These are phyloP conservation scores for Phytophthora capsici DNA, from an alignment of 352 stramenopile species.

Conservation along the genomic window DNA sequence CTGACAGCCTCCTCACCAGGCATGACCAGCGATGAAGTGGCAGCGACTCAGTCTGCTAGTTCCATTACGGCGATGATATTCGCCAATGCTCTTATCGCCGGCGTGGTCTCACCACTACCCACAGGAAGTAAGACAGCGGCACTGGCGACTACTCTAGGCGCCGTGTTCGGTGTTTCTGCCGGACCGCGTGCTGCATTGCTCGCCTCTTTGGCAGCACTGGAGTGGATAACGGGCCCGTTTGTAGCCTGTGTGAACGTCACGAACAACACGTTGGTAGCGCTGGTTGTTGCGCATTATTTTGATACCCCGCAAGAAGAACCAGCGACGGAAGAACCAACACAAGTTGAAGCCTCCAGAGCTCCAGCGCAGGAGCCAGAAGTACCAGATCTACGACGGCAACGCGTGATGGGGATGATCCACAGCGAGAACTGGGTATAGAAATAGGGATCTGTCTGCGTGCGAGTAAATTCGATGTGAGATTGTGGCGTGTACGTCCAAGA, in stretches of 20 bases:
- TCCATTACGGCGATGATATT: constrained; percentile 45
- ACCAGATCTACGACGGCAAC: constrained; percentile 17
- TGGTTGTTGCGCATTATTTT: constrained; percentile 59
- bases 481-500: not conserved
- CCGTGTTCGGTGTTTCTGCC: constrained; percentile 47
- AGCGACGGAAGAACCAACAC: not conserved
- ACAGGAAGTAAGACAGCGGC: constrained; percentile 38
- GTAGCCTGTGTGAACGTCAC: constrained; percentile 61
- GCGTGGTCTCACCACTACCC: constrained; percentile 49
- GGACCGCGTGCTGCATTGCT: constrained; percentile 40
- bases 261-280: constrained; percentile 52
- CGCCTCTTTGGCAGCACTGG: constrained; percentile 49
- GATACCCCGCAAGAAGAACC: constrained; percentile 43
- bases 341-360: not conserved
- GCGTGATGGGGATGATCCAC: constrained; percentile 19
- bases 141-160: constrained; percentile 50
- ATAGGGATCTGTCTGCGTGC: constrained; percentile 3
- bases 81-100: constrained; percentile 45
- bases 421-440: constrained; percentile 41
- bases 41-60: constrained; percentile 26
- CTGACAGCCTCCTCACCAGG: constrained; percentile 33
- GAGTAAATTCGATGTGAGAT: constrained; percentile 17
- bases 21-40: constrained; percentile 21
- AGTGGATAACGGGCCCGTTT: constrained; percentile 68
- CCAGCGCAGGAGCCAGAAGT: not conserved